phyloP scores from a whole-genome alignment of 306 rosid genomes.

The Lathyrus tuberosus region DNA sequence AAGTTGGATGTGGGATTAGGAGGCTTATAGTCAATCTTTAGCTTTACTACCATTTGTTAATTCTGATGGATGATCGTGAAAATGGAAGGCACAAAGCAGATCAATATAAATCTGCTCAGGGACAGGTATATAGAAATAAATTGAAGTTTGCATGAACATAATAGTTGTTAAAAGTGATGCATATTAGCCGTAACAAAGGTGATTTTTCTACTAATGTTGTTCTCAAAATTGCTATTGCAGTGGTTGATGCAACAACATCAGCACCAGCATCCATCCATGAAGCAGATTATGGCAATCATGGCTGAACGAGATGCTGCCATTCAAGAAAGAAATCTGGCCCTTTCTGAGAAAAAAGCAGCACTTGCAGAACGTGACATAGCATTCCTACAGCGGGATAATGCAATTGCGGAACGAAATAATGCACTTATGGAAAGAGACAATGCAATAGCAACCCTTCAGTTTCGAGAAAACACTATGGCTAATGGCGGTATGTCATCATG shows the following conservation, averaged over 20 bases:
- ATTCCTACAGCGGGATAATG: conserved; percentile 81
- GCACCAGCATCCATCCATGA: conserved; percentile 97
- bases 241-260: conserved; percentile 98
- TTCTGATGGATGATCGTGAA: conserved; percentile 91
- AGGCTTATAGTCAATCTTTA: conserved; percentile 37
- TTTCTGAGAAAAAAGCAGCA: conserved; percentile 90
- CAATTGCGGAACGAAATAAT: conserved; percentile 81
- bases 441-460: conserved; percentile 88
- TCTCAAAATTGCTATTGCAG: conserved; percentile 50
- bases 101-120: conserved; percentile 85
- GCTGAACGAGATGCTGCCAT: conserved; percentile 93
- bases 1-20: conserved; percentile 32
- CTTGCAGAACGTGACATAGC: conserved; percentile 94
- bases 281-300: conserved; percentile 92
- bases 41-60: conserved; percentile 39
- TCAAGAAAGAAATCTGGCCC: conserved; percentile 89
- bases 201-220: conserved; percentile 12
- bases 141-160: neutral
- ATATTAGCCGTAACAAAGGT: neutral
- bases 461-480: conserved; percentile 67
- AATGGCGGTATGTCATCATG: conserved; percentile 67
- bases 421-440: conserved; percentile 84
- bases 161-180: neutral
- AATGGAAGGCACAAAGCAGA: conserved; percentile 93
- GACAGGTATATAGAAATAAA: conserved; percentile 65